Base-by-base conservation (phyloP, 2,329 filamentous ascomycete species). In the Mycosphaerella sp. region DNA sequence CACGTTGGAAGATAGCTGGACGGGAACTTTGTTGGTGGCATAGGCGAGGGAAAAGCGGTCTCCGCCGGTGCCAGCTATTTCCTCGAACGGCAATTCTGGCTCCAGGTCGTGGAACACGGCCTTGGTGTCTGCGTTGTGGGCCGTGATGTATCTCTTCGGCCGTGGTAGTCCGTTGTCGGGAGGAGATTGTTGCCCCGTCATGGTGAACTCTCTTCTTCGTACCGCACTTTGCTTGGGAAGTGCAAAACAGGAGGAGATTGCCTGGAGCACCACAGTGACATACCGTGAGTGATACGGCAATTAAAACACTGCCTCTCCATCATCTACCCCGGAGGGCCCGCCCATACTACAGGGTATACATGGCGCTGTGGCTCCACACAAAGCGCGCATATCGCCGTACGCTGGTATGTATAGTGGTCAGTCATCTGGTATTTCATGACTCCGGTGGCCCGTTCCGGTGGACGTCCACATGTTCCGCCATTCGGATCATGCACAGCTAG, bases 111-210 rank as follows among this genome's bases (percentile, higher is more conserved):
- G 21, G 58, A 73, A 72, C n/a, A 72, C 59, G 29, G 69, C 66
- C 55, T 70, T 66, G 49, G 70, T 70, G 26, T 58, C 59, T 31
- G 48, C 23, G 55, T 65, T 65, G 66, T 73, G 70, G 17, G 67
- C 69, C 21, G 71, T 73, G 49, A 73, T 73, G 57, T 65, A 69
- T 49, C 71, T 70, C 55, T 68, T 66, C 54, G 68, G 40, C 12
- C 45, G 34, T 9, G 54, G 49, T 5, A 53, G 45, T 23, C 29
- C 34, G 12, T 51, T 51, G 31, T 51, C 42, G 8, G 5, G 40
- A 23, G 17, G 40, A 42, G 40, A 36, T 36, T 36, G 32, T 36
- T 36, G 32, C 8, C 32, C 32, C 11, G 32, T 36, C 32, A 36
- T 36, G 32, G 32, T 36, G 32, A 36, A 36, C 32, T 12, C 11